These are phyloP conservation scores for Mucor sp. DNA, from an alignment of 371 early-diverging fungal genomes.

Conservation along the genomic window DNA sequence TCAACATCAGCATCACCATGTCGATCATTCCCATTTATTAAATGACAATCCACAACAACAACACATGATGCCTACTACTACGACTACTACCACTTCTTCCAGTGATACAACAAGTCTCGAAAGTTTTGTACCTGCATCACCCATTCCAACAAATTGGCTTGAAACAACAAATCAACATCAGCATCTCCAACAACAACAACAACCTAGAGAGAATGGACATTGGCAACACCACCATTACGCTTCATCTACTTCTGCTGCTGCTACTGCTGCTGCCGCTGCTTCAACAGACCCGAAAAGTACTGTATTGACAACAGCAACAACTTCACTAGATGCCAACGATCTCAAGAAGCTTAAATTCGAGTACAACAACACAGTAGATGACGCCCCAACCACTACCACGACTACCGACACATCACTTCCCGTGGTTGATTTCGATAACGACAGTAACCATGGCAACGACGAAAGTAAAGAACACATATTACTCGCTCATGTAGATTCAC, in stretches of 20 bases:
- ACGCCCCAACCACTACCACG: background rate
- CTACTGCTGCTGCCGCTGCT: background rate
- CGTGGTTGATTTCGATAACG: background rate
- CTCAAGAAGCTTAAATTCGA: background rate
- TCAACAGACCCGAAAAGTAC: background rate
- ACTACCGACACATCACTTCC: background rate
- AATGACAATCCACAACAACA: slow-evolving; percentile 1
- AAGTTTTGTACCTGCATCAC: slow-evolving; percentile 9
- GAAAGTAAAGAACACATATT: background rate
- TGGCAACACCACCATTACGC: background rate
- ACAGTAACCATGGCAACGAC: background rate
- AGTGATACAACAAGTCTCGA: slow-evolving; percentile 6
- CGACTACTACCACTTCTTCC: background rate
- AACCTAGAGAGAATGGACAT: background rate
- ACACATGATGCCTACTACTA: background rate
- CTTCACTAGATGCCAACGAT: background rate
- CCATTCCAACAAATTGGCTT: slow-evolving; percentile 7
- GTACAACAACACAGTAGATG: background rate
- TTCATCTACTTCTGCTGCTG: background rate
- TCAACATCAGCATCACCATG: background rate
- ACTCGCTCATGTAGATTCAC: background rate
- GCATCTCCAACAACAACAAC: background rate
- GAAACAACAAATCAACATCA: background rate
- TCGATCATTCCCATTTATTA: background rate
- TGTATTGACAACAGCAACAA: background rate